Conservation (phyloP, 352 stramenopile species). For the Pythium dissimile region DNA sequence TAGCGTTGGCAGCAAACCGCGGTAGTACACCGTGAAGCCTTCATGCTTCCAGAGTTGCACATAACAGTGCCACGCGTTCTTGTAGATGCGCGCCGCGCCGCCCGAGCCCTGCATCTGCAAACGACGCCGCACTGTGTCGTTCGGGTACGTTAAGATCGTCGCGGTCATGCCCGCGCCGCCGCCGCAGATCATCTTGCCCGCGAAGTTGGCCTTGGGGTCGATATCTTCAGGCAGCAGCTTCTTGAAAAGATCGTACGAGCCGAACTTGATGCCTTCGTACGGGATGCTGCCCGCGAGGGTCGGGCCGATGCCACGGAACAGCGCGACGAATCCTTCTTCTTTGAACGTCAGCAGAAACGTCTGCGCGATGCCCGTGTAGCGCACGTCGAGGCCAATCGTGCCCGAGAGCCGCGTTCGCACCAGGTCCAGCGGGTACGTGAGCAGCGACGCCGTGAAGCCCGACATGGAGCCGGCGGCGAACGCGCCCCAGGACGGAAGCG, state of each 20-base stretch:
- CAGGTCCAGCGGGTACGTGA: constrained; percentile 86
- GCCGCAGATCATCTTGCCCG: constrained; percentile 69
- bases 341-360: constrained; percentile 66
- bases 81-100: constrained; percentile 56
- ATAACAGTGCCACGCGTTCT: constrained; percentile 76
- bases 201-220: constrained; percentile 54
- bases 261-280: constrained; percentile 84
- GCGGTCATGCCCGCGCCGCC: constrained; percentile 78
- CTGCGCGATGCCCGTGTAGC: constrained; percentile 70
- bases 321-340: constrained; percentile 58
- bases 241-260: constrained; percentile 73
- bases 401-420: constrained; percentile 79
- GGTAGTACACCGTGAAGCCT: constrained; percentile 69
- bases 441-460: constrained; percentile 79
- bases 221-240: constrained; percentile 47
- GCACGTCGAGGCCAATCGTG: constrained; percentile 56
- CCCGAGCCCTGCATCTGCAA: constrained; percentile 86
- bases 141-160: constrained; percentile 86
- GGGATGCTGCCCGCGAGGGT: constrained; percentile 68
- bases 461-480: constrained; percentile 73
- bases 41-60: constrained; percentile 57
- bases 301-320: constrained; percentile 71
- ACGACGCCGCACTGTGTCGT: constrained; percentile 81
- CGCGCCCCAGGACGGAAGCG: constrained; percentile 46
- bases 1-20: constrained; percentile 70